Base-by-base conservation (phyloP, 2,329 filamentous ascomycete genomes). In the Fusarium cyanostomum region DNA sequence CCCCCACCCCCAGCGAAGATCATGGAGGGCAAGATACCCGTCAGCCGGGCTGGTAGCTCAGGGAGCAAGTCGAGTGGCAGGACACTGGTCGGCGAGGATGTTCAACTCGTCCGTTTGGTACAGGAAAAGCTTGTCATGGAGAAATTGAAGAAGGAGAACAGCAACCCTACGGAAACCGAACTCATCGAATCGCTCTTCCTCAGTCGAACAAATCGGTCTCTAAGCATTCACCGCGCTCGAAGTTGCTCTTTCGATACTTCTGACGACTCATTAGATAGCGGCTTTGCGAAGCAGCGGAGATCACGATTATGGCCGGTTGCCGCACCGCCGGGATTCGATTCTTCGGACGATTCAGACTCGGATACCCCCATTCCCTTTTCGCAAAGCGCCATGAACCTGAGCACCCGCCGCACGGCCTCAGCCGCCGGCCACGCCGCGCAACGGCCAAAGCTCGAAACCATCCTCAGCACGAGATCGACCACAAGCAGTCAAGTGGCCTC, bases 1-100 rank as follows among this genome's bases (percentile, higher is more conserved):
- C 94, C 94, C 3, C 92, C 93, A 1, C 94, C 94, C n/a, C 86
- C 89, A 30, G 92, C 94, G 54, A 93, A 90, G 74, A 83, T 97
- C 58, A 97, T 97, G 94, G 91, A 90, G 64, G 94, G 93, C 66
- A 95, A 94, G 74, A 86, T 91, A 31, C 86, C 87, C 27, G 88
- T 90, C 16, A 86, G 83, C 69, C 80, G 88, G 51, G 89, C 86
- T 64, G 80, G 81, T 31, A 91, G 87, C 71, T 80, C 83, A 31
- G 81, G 78, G 35, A 86, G 82, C 69, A 80, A 80, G 42, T 76
- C 80, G 18, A 86, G 81, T 52, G 77, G 78, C 41, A 77, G 73
- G 65, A 83, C 81, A 2, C 67, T 78, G 46, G 72, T 75, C 53
- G 73, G 71, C 18, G 79, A 83, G 7, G 80, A 79, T 18, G 70